These are phyloP conservation scores for Apiotrichum siamense DNA, from an alignment of 1,284 basidiomycete genomes.

Conservation along the genomic window DNA sequence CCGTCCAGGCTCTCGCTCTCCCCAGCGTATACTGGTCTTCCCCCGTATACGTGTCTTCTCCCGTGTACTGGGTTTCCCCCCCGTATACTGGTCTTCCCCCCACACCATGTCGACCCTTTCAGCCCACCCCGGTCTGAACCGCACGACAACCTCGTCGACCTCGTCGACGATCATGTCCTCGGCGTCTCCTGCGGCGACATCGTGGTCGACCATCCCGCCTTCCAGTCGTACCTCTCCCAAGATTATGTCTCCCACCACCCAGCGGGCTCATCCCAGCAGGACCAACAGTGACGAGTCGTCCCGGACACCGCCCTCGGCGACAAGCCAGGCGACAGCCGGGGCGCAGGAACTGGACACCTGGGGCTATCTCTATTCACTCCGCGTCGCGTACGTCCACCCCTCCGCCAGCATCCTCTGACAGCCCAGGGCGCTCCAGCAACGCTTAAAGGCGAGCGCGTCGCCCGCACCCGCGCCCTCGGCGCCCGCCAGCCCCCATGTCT, in stretches of 20 bases:
- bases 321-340: background rate
- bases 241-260: background rate
- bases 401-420: background rate
- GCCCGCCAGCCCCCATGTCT: background rate
- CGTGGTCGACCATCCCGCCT: background rate
- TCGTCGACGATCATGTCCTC: background rate
- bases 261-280: too few relatives aligned
- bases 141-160: background rate
- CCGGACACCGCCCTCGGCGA: background rate
- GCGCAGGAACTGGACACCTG: slow-evolving; percentile 36
- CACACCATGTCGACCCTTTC: too few relatives aligned
- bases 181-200: background rate
- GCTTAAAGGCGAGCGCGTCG: slow-evolving; percentile 1
- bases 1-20: too few relatives aligned
- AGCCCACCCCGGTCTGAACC: background rate
- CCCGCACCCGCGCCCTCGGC: background rate
- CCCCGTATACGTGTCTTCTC: too few relatives aligned
- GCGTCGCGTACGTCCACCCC: slow-evolving; percentile 37
- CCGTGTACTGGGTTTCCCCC: too few relatives aligned
- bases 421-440: slow-evolving; percentile 13
- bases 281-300: too few relatives aligned
- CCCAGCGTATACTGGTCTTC: too few relatives aligned
- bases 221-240: background rate
- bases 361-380: slow-evolving; percentile 41
- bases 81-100: too few relatives aligned